Evolutionary conservation across 805 yeast genomes (phyloP).

Genomic region (Debaryomyces prosopidis): DNA sequence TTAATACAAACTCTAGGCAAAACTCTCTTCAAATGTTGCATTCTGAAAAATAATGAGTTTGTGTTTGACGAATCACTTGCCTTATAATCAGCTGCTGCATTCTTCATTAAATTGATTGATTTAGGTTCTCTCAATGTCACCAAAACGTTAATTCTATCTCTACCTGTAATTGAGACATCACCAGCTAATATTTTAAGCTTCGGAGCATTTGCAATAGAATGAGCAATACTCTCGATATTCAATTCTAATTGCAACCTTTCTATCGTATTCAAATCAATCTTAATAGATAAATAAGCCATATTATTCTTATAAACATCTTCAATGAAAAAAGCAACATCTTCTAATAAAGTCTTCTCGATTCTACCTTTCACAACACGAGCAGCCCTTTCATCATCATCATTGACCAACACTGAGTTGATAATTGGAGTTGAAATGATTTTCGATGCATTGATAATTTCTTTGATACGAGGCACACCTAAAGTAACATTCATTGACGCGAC

Average conservation of each 20-base stretch:
- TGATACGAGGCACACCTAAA: constrained; percentile 98
- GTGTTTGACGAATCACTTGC: constrained; percentile 22
- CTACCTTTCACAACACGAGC: constrained; percentile 99
- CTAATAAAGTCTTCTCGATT: constrained; percentile 84
- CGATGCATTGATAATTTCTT: constrained; percentile 97
- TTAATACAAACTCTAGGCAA: constrained; percentile 88
- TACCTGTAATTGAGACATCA: constrained; percentile 69
- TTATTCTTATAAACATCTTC: constrained; percentile 90
- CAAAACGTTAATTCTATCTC: constrained; percentile 64
- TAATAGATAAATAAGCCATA: constrained; percentile 75
- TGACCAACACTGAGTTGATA: constrained; percentile 90
- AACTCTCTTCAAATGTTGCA: constrained; percentile 84
- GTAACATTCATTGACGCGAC: constrained; percentile 99
- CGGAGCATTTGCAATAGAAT: constrained; percentile 80
- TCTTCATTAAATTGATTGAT: constrained; percentile 37
- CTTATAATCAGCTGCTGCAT: constrained; percentile 32
- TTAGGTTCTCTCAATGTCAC: constrained; percentile 46
- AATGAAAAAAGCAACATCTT: constrained; percentile 84
- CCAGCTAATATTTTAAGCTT: constrained; percentile 78
- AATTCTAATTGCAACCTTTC: constrained; percentile 89
- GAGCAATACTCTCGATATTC: constrained; percentile 80
- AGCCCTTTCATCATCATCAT: constrained; percentile 93
- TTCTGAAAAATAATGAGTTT: constrained; percentile 75
- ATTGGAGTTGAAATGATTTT: constrained; percentile 95
- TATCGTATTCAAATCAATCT: constrained; percentile 79